A percentile compares a stretch with the other conserved stretches of the same genome.
Conservation (phyloP, 441 rosid genomes). For the California macrophylla region DNA sequence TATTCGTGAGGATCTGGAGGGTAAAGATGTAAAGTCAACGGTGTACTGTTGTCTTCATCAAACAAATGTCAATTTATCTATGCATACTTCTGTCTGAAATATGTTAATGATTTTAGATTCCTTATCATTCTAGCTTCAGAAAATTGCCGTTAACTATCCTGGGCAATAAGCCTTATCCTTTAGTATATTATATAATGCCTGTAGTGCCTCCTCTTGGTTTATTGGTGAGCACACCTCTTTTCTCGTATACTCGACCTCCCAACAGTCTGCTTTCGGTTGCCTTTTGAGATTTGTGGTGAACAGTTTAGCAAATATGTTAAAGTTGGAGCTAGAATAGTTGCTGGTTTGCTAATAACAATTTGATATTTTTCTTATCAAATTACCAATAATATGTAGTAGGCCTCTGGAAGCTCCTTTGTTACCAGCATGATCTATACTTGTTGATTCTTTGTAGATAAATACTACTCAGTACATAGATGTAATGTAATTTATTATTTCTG, state of each 20-base stretch:
- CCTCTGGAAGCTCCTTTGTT: not conserved
- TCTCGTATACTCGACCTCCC: not conserved
- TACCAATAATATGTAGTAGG: not conserved
- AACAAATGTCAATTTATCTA: no score
- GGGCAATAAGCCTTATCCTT: no score
- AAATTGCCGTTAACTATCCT: no score
- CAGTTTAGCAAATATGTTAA: not conserved
- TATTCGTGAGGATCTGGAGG: no score
- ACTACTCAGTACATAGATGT: not conserved
- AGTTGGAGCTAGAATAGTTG: not conserved
- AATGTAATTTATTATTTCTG: not conserved
- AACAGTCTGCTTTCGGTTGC: not conserved
- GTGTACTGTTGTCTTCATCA: no score
- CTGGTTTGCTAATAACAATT: no score
- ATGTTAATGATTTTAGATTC: not conserved
- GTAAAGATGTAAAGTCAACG: no score
- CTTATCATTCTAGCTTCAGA: not conserved
- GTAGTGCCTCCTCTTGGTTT: no score
- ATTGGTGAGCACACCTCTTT: not conserved
- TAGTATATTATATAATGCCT: not conserved
- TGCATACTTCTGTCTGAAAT: not conserved
- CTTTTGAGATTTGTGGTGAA: not conserved
- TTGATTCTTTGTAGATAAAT: not conserved
- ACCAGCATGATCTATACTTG: not conserved
- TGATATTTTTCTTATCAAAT: not conserved